These are phyloP conservation scores for Rhodomyrtus tomentosa DNA, from an alignment of 345 rosid genomes.

Conservation along the genomic window DNA sequence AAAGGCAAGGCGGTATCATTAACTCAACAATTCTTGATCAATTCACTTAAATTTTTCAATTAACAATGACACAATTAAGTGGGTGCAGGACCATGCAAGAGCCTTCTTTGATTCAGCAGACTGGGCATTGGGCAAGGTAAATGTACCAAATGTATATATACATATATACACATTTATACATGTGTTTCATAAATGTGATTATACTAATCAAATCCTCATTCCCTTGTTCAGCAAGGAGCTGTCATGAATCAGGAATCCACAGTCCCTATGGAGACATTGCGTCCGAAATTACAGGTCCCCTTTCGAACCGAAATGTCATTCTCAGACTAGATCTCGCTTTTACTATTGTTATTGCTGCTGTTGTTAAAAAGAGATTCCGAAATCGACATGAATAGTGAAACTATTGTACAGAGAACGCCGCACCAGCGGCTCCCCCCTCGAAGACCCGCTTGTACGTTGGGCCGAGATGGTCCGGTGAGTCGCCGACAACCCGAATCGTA, in stretches of 20 bases:
- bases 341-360: neutral
- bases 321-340: neutral
- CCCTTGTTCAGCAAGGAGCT: conserved; percentile 53
- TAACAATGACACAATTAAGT: neutral
- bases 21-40: neutral
- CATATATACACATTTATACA: too few species aligned
- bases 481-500: neutral
- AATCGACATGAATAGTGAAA: neutral
- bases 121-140: conserved; percentile 80
- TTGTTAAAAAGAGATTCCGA: neutral
- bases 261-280: conserved; percentile 43
- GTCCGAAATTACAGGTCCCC: conserved; percentile 61
- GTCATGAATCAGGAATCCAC: conserved; percentile 31
- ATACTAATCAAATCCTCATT: neutral
- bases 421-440: conserved; percentile 68
- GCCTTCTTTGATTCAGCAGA: conserved; percentile 95
- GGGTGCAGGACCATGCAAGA: conserved; percentile 52
- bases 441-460: conserved; percentile 53
- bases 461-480: conserved; percentile 27
- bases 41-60: neutral
- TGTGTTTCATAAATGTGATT: neutral
- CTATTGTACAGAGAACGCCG: conserved; percentile 50
- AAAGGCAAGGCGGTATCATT: conserved; percentile 15
- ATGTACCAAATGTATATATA: too few species aligned
- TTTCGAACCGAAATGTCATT: neutral